Conservation (phyloP, 2,329 filamentous ascomycete species). For the Ophiostoma australiae region DNA sequence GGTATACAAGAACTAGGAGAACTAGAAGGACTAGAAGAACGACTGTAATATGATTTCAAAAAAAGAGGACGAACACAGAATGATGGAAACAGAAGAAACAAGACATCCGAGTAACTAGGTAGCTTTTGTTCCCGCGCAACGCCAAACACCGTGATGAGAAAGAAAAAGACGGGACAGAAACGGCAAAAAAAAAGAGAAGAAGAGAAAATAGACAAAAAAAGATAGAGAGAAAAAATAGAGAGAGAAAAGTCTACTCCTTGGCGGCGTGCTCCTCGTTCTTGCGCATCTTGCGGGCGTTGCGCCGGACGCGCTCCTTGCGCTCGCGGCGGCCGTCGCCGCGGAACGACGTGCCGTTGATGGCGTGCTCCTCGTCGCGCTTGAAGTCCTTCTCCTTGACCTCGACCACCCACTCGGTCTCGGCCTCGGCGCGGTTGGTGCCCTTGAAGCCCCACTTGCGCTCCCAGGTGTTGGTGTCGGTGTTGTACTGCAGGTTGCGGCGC, state of each 20-base stretch:
- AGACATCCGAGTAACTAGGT: not conserved
- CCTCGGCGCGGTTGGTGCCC: slow-evolving; percentile 69
- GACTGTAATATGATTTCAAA: not conserved
- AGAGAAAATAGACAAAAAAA: too few relatives aligned
- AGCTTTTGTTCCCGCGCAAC: not conserved
- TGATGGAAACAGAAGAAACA: not conserved
- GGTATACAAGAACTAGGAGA: not conserved
- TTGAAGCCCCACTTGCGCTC: slow-evolving; percentile 93
- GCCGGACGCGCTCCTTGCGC: slow-evolving; percentile 63
- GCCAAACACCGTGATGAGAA: not conserved
- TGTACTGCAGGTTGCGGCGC: slow-evolving; percentile 69
- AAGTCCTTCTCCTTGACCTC: slow-evolving; percentile 73
- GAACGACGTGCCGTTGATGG: slow-evolving; percentile 55
- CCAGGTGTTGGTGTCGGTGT: slow-evolving; percentile 82
- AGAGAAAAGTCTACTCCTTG: slow-evolving; percentile 21
- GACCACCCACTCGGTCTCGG: slow-evolving; percentile 80
- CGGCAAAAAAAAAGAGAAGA: not conserved
- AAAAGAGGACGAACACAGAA: not conserved
- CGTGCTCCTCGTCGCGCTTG: slow-evolving; percentile 59
- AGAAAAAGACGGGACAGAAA: slow-evolving; percentile 15
- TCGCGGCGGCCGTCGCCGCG: slow-evolving; percentile 59
- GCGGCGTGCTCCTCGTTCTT: slow-evolving; percentile 55
- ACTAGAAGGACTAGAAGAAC: not conserved
- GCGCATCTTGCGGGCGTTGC: slow-evolving; percentile 65
- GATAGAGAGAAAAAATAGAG: not conserved